A percentile compares a stretch with the other conserved stretches of the same genome.
These are phyloP conservation scores for Geosmithia flava DNA, from an alignment of 2,329 filamentous ascomycete genomes.

Conservation along the genomic window DNA sequence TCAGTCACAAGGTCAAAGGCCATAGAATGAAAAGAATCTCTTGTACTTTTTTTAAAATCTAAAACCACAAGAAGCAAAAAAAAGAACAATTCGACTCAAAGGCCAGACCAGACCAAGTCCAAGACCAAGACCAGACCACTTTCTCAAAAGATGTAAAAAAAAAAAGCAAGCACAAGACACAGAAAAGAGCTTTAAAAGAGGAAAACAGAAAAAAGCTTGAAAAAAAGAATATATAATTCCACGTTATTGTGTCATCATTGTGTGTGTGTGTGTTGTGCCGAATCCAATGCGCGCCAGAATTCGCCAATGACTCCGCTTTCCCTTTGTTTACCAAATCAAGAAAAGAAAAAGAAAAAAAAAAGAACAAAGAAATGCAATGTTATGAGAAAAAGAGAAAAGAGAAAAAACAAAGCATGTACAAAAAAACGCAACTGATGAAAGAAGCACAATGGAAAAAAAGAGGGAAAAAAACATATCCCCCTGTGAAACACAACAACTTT, in stretches of 20 bases:
- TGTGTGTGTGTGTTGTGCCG: neutral
- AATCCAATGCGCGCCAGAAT: constrained; percentile 1
- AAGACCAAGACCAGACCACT: neutral
- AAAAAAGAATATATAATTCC: neutral
- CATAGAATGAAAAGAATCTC: too few relatives aligned
- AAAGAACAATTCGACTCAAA: neutral
- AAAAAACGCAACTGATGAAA: neutral
- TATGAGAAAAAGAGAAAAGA: neutral
- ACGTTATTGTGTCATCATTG: neutral
- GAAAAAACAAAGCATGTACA: neutral
- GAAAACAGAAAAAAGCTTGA: too few relatives aligned
- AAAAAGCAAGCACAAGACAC: too few relatives aligned
- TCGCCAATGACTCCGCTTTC: neutral
- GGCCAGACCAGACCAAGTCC: too few relatives aligned
- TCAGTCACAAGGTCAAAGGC: too few relatives aligned
- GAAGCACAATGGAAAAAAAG: neutral
- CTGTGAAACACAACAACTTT: too few relatives aligned
- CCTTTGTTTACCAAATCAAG: neutral
- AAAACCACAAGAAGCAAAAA: too few relatives aligned
- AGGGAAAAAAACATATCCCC: neutral
- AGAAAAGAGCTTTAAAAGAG: too few relatives aligned
- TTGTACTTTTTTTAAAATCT: too few relatives aligned
- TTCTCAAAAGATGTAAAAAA: too few relatives aligned
- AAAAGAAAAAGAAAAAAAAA: neutral
- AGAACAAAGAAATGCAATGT: too few relatives aligned